Percentiles rank a stretch among this genome's conserved stretches.
Evolutionary conservation across 129 eudicot species (phyloP).

Genomic region (Gnaphalium uliginosum): DNA sequence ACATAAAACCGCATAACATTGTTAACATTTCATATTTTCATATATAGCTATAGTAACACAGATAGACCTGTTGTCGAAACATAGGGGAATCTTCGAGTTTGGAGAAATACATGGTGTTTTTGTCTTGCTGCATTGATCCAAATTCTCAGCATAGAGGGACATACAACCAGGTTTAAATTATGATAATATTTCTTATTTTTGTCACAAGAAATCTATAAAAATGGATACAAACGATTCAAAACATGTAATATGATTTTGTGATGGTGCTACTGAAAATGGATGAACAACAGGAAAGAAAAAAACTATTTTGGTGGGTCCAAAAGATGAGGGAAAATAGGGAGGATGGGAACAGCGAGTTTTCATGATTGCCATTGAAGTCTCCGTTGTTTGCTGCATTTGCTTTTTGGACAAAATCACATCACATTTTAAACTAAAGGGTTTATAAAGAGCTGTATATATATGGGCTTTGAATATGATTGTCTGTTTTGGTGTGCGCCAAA

Average conservation of each 20-base stretch:
- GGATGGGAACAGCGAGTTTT: conserved; percentile 24
- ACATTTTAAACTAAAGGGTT: neutral
- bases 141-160: conserved; percentile 14
- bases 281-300: conserved; percentile 7
- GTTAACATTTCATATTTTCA: neutral
- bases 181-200: conserved; percentile 5
- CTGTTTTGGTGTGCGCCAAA: neutral
- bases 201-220: neutral
- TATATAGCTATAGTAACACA: neutral
- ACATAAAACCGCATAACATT: neutral
- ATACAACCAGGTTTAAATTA: conserved; percentile 7
- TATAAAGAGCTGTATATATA: too few relatives aligned
- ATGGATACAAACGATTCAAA: conserved; percentile 3
- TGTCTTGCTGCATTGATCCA: conserved; percentile 50
- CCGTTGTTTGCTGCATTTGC: conserved; percentile 26
- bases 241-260: neutral
- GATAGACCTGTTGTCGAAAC: conserved; percentile 89
- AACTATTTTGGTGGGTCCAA: conserved; percentile 8
- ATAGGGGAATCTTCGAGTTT: conserved; percentile 93
- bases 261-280: neutral
- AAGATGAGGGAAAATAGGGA: conserved; percentile 26
- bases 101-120: conserved; percentile 56
- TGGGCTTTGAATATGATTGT: neutral
- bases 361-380: conserved; percentile 34
- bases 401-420: neutral